Percentiles rank a stretch among this genome's conserved stretches.
These are phyloP conservation scores for Trypanosoma lewisi DNA, from an alignment of 208 protist genomes.

Conservation along the genomic window DNA sequence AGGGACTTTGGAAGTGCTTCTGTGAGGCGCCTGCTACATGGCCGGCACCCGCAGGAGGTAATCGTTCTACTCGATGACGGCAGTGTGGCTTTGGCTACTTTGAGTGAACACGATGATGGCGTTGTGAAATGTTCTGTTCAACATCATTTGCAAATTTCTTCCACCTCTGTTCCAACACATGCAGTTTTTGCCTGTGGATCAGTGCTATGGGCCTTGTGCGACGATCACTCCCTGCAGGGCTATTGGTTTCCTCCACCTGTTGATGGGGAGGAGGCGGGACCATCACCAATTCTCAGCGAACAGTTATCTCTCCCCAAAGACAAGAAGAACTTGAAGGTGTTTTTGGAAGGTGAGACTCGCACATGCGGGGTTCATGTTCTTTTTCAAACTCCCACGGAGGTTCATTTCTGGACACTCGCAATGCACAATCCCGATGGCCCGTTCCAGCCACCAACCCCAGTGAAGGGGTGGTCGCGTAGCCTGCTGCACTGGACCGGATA, in stretches of 20 bases:
- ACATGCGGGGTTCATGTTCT: slow-evolving; percentile 25
- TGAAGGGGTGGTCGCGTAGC: slow-evolving; percentile 16
- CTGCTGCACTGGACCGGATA: slow-evolving; percentile 25
- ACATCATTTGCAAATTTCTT: slow-evolving; percentile 11
- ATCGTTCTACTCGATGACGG: slow-evolving; percentile 51
- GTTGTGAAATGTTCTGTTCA: neutral
- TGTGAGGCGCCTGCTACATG: slow-evolving; percentile 40
- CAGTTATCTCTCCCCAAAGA: slow-evolving; percentile 4
- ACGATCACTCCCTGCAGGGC: slow-evolving; percentile 37
- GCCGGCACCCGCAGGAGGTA: slow-evolving; percentile 43
- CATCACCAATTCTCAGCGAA: slow-evolving; percentile 12
- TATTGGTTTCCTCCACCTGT: slow-evolving; percentile 24
- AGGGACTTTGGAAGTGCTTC: slow-evolving; percentile 32
- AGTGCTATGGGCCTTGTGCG: slow-evolving; percentile 60
- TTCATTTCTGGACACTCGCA: slow-evolving; percentile 14
- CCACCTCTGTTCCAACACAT: slow-evolving; percentile 17
- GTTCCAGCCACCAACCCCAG: slow-evolving; percentile 1
- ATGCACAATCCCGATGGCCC: neutral
- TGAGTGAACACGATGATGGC: slow-evolving; percentile 12
- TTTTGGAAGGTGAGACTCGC: slow-evolving; percentile 20
- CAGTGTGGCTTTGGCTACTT: slow-evolving; percentile 39
- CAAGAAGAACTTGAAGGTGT: slow-evolving; percentile 1
- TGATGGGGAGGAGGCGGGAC: slow-evolving; percentile 1
- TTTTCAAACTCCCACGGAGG: slow-evolving; percentile 14
- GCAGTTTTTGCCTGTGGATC: slow-evolving; percentile 28